Conservation (phyloP, 2,329 filamentous ascomycete species). For the Cladophialophora exuberans region DNA sequence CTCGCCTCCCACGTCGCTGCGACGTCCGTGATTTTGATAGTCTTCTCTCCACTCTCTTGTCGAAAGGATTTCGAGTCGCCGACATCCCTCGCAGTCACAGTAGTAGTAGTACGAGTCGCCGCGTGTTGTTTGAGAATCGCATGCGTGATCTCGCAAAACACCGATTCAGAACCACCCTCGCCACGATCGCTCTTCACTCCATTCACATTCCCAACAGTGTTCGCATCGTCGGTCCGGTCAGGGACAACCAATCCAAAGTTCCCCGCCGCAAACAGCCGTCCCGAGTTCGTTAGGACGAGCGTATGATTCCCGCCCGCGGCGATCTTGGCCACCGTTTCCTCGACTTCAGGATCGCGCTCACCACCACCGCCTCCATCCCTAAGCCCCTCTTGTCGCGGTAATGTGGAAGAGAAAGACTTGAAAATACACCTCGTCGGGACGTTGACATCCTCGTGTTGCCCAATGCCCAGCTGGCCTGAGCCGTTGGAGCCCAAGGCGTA, state of each 20-base stretch:
- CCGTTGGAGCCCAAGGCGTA: constrained; percentile 78
- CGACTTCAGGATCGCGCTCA: too few species aligned
- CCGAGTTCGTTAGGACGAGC: constrained; percentile 65
- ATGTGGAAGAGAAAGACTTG: too few species aligned
- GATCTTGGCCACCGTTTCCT: too few species aligned
- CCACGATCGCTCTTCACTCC: not conserved
- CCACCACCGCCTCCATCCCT: too few species aligned
- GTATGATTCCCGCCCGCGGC: constrained; percentile 85
- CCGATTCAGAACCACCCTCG: not conserved
- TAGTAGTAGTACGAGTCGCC: not conserved
- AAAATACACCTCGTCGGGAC: constrained; percentile 67
- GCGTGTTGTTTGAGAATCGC: not conserved
- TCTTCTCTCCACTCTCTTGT: too few species aligned
- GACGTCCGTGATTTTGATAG: constrained; percentile 52
- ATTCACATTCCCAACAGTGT: not conserved
- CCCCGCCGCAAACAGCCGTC: constrained; percentile 68
- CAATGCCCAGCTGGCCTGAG: constrained; percentile 73
- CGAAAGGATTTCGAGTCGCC: too few species aligned
- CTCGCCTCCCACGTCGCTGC: constrained; percentile 81
- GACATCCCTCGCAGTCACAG: not conserved
- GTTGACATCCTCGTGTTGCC: constrained; percentile 71
- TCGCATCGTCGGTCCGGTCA: not conserved
- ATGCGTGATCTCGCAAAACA: constrained; percentile 12
- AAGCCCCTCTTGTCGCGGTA: too few species aligned
- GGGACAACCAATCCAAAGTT: constrained; percentile 49